A percentile compares a stretch with the other conserved stretches of the same genome.
phyloP scores from a whole-genome alignment of 306 rosid species.

The Vigna unguiculata region DNA sequence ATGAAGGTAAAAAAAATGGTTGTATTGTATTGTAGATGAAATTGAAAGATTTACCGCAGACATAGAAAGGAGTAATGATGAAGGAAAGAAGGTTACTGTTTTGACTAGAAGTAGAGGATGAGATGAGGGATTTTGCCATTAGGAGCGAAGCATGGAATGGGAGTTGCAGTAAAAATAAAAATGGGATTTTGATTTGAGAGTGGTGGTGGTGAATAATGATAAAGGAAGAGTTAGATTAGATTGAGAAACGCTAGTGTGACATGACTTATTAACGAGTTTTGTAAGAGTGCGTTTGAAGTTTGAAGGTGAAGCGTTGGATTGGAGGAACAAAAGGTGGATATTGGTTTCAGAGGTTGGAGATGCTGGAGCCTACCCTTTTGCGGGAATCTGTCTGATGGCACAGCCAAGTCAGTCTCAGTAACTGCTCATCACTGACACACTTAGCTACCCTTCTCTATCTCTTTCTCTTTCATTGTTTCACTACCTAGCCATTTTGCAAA shows the following conservation, averaged over 20 bases:
- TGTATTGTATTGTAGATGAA: neutral
- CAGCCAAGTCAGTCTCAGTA: conserved; percentile 42
- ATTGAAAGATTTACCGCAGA: conserved; percentile 23
- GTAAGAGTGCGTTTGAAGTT: conserved; percentile 20
- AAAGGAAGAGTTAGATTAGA: no score
- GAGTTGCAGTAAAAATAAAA: conserved; percentile 44
- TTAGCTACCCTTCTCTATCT: conserved; percentile 41
- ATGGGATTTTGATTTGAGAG: conserved; percentile 11
- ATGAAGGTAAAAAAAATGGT: no score
- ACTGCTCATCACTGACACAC: conserved; percentile 60
- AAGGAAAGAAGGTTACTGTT: conserved; percentile 8
- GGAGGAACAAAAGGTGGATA: conserved; percentile 28
- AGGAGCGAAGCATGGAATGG: neutral
- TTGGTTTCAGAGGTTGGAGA: neutral
- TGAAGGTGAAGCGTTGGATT: conserved; percentile 19
- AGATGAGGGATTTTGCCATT: neutral
- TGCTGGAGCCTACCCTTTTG: conserved; percentile 24
- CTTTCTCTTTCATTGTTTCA: neutral
- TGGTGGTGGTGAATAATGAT: neutral
- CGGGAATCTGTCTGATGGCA: conserved; percentile 69
- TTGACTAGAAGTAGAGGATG: neutral
- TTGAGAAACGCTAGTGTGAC: conserved; percentile 8
- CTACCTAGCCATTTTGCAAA: neutral
- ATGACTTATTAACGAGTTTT: conserved; percentile 21
- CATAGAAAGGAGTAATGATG: neutral